These are phyloP conservation scores for Naganishia onofrii DNA, from an alignment of 768 basidiomycete genomes.

Conservation along the genomic window DNA sequence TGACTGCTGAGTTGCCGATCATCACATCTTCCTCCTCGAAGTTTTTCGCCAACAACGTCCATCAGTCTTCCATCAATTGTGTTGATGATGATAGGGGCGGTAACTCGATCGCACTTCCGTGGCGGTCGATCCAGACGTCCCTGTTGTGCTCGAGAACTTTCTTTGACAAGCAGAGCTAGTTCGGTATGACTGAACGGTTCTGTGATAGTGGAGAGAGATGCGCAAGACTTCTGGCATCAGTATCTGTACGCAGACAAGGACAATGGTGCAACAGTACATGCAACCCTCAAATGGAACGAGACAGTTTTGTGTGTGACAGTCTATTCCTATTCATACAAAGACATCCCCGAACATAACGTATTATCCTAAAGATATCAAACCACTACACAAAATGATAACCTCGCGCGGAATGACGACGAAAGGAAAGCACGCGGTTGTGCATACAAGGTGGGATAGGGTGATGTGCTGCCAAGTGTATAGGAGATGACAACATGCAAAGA, in stretches of 20 bases:
- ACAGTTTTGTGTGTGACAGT: background rate
- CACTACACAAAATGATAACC: constrained; percentile 13
- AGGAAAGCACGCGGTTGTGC: background rate
- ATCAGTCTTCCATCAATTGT: background rate
- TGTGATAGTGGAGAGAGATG: no score
- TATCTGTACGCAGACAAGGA: no score
- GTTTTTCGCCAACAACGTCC: no score
- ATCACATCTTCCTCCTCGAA: no score
- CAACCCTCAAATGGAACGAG: background rate
- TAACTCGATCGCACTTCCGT: background rate
- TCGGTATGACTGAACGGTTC: no score
- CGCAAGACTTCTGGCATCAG: background rate
- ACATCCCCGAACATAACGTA: constrained; percentile 26
- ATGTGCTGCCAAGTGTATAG: constrained; percentile 24
- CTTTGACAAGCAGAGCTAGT: no score
- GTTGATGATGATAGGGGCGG: background rate
- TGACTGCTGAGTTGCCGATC: no score
- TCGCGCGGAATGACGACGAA: background rate
- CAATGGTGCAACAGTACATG: no score
- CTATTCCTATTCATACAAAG: constrained; percentile 28
- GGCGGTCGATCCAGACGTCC: no score
- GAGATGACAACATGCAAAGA: constrained; percentile 21
- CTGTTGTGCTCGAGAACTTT: no score
- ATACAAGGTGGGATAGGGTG: background rate
- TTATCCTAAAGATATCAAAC: constrained; percentile 26